phyloP scores from a whole-genome alignment of 768 basidiomycete genomes.

The Mrakia frigida region DNA sequence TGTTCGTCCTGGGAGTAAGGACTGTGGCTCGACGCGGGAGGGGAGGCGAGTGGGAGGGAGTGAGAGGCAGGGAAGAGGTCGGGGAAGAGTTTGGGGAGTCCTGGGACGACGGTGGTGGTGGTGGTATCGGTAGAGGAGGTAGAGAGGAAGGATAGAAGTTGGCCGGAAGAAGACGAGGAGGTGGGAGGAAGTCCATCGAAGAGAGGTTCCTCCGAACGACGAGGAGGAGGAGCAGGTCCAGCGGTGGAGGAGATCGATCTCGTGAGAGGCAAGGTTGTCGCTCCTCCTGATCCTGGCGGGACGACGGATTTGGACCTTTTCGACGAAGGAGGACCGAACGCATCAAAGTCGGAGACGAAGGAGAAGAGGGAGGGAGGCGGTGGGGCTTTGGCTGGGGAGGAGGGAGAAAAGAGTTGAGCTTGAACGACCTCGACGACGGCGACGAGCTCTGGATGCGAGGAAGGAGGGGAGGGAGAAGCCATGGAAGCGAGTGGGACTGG shows the following conservation, averaged over 20 bases:
- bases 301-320: constrained; percentile 26
- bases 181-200: neutral
- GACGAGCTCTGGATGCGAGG: neutral
- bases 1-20: neutral
- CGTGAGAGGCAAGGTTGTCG: neutral
- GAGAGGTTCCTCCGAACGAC: neutral
- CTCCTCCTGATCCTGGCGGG: neutral
- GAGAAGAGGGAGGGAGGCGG: constrained; percentile 3
- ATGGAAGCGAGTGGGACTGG: neutral
- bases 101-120: neutral
- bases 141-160: neutral
- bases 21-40: neutral
- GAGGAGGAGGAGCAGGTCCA: neutral
- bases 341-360: constrained; percentile 30
- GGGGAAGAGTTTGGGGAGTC: neutral
- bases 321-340: constrained; percentile 4
- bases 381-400: neutral
- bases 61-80: neutral
- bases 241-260: neutral
- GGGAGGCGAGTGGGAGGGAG: neutral
- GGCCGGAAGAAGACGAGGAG: neutral
- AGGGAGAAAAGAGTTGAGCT: neutral
- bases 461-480: constrained; percentile 5
- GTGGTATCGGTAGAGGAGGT: neutral
- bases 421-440: neutral